Percentiles rank a stretch among this genome's conserved stretches.
phyloP scores from a whole-genome alignment of 1,284 basidiomycete genomes.

The Irpex rosettiformis region DNA sequence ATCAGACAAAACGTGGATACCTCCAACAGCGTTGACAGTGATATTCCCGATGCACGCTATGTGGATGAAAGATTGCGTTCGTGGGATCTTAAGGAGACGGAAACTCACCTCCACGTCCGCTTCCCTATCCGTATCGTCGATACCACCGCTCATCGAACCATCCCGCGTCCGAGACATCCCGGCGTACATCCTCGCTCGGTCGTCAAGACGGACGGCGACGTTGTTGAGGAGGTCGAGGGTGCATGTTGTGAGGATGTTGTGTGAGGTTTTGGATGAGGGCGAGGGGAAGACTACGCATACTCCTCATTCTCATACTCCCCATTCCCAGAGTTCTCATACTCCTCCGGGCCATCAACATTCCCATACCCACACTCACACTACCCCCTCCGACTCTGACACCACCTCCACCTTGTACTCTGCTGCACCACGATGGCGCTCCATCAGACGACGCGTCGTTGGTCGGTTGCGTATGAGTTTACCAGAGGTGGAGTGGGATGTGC shows the following conservation, averaged over 20 bases:
- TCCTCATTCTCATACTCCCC: too few relatives aligned
- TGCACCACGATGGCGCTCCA: not conserved
- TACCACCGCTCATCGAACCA: not conserved
- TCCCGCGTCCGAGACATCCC: slow-evolving; percentile 1
- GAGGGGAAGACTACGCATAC: not conserved
- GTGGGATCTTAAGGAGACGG: slow-evolving; percentile 9
- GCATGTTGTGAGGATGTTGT: slow-evolving; percentile 7
- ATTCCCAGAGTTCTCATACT: too few relatives aligned
- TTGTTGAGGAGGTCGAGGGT: slow-evolving; percentile 9
- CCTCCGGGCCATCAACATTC: too few relatives aligned
- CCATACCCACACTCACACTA: too few relatives aligned
- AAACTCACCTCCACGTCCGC: not conserved
- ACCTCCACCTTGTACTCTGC: not conserved
- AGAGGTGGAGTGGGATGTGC: too few relatives aligned
- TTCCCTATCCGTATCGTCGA: not conserved
- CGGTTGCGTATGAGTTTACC: not conserved
- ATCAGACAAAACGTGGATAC: not conserved
- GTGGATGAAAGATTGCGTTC: slow-evolving; percentile 12
- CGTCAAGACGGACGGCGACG: slow-evolving; percentile 5
- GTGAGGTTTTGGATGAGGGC: slow-evolving; percentile 6
- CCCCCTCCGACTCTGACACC: not conserved
- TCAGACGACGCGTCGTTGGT: slow-evolving; percentile 1
- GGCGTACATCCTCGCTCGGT: slow-evolving; percentile 3
- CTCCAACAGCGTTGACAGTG: slow-evolving; percentile 2
- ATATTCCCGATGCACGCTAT: slow-evolving; percentile 11